Conservation (phyloP, 768 basidiomycete species). For the Tricholoma sp. region DNA sequence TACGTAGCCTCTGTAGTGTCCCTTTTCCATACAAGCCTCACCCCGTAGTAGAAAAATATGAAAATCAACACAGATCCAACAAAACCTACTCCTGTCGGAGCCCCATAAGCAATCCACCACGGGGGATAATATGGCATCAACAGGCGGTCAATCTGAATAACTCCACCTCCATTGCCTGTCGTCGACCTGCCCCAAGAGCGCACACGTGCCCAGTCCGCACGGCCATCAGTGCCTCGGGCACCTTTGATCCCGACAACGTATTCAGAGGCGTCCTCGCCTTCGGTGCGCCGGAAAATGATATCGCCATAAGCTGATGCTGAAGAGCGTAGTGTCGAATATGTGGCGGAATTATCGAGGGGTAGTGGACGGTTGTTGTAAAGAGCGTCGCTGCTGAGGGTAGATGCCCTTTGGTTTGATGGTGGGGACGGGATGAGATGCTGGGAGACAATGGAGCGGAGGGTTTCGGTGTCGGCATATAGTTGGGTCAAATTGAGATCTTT, state of each 20-base stretch:
- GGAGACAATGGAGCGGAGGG: slow-evolving; percentile 54
- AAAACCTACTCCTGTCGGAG: slow-evolving; percentile 55
- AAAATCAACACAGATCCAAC: slow-evolving; percentile 59
- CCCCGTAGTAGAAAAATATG: slow-evolving; percentile 69
- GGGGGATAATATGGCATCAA: slow-evolving; percentile 82
- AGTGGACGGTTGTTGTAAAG: slow-evolving; percentile 72
- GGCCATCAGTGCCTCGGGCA: slow-evolving; percentile 58
- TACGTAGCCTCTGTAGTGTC: slow-evolving; percentile 85
- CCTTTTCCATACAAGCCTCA: slow-evolving; percentile 61
- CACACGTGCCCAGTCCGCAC: slow-evolving; percentile 60
- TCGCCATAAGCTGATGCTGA: slow-evolving; percentile 67
- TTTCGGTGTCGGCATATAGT: slow-evolving; percentile 52
- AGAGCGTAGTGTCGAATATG: slow-evolving; percentile 78
- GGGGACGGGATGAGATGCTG: slow-evolving; percentile 70
- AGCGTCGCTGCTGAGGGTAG: slow-evolving; percentile 24
- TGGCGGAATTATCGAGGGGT: slow-evolving; percentile 59
- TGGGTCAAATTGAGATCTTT: slow-evolving; percentile 77
- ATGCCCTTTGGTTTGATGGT: slow-evolving; percentile 16
- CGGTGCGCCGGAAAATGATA: slow-evolving; percentile 62
- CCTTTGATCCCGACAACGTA: slow-evolving; percentile 72
- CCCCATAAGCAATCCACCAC: slow-evolving; percentile 78
- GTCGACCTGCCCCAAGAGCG: slow-evolving; percentile 75
- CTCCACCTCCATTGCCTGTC: slow-evolving; percentile 73
- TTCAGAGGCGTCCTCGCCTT: slow-evolving; percentile 41
- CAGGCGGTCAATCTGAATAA: slow-evolving; percentile 81